phyloP scores from a whole-genome alignment of 2,329 filamentous ascomycete genomes.

The Sordariomycetes sp. region DNA sequence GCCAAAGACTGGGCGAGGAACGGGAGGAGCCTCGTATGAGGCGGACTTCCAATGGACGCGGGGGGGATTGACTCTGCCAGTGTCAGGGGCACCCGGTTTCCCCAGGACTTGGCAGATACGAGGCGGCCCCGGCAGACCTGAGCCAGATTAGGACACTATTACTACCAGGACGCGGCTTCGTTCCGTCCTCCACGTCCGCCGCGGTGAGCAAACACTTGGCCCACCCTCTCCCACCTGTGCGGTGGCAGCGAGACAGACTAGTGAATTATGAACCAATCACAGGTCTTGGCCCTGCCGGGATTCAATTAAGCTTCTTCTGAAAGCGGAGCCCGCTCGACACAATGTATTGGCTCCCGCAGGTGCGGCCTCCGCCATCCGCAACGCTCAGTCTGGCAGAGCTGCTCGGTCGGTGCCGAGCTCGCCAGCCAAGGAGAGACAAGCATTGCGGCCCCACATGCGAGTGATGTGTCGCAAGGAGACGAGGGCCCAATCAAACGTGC shows the following conservation, averaged over 20 bases:
- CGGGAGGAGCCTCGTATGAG: background rate
- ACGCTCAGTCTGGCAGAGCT: background rate
- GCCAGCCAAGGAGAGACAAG: background rate
- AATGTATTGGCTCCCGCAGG: background rate
- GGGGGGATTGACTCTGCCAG: background rate
- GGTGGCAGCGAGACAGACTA: background rate
- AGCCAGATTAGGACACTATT: background rate
- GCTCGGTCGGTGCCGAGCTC: background rate
- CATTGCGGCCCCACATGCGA: background rate
- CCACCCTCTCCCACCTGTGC: background rate
- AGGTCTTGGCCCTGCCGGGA: background rate
- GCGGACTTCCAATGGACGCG: background rate
- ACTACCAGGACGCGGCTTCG: background rate
- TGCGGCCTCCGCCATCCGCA: background rate
- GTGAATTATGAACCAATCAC: background rate
- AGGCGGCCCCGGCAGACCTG: background rate
- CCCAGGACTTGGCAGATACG: background rate
- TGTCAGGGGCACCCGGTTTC: background rate
- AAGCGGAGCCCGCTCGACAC: background rate
- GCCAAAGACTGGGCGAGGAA: background rate
- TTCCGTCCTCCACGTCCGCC: background rate
- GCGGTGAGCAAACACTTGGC: background rate
- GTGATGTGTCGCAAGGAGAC: background rate
- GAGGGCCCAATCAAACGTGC: background rate
- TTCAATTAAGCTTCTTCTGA: background rate